These are phyloP conservation scores for Vickermania spadyakhi DNA, from an alignment of 208 protist species.

Conservation along the genomic window DNA sequence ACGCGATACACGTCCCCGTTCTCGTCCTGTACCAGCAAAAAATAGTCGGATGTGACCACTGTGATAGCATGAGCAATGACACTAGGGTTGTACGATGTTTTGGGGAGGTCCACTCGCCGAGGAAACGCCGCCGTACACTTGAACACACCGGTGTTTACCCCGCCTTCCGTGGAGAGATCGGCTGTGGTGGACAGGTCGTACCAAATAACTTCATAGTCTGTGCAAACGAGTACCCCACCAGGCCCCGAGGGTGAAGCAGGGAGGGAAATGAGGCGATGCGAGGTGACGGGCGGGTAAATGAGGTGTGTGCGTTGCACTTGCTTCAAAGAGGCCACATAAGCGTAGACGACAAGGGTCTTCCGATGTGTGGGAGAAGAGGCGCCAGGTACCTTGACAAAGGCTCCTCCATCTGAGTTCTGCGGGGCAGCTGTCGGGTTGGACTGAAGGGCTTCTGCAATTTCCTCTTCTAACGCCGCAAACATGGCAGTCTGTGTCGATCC, in stretches of 20 bases:
- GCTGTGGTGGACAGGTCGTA: slow-evolving; percentile 64
- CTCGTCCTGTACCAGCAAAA: slow-evolving; percentile 96
- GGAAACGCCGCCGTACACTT: slow-evolving; percentile 70
- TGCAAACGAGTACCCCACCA: slow-evolving; percentile 96
- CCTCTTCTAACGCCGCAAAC: slow-evolving; percentile 73
- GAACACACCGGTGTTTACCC: slow-evolving; percentile 30
- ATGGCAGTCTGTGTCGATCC: slow-evolving; percentile 39
- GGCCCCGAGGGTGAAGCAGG: slow-evolving; percentile 88
- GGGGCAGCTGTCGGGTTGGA: not conserved
- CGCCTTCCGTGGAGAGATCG: slow-evolving; percentile 7
- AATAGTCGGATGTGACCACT: slow-evolving; percentile 85
- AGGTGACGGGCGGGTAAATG: slow-evolving; percentile 80
- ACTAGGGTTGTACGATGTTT: slow-evolving; percentile 77
- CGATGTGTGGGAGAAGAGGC: slow-evolving; percentile 2
- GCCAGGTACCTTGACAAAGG: slow-evolving; percentile 15
- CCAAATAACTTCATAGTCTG: slow-evolving; percentile 92
- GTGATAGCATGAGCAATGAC: slow-evolving; percentile 79
- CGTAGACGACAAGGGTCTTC: slow-evolving; percentile 94
- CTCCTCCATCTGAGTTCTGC: slow-evolving; percentile 7
- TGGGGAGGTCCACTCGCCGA: slow-evolving; percentile 68
- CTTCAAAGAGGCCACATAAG: slow-evolving; percentile 97
- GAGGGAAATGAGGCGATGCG: slow-evolving; percentile 87
- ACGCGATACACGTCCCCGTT: slow-evolving; percentile 97
- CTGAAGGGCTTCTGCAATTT: slow-evolving; percentile 35
- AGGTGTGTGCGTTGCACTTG: slow-evolving; percentile 96